Base-by-base conservation (phyloP, 352 stramenopile genomes). In the Thalassiosira ordinaria region DNA sequence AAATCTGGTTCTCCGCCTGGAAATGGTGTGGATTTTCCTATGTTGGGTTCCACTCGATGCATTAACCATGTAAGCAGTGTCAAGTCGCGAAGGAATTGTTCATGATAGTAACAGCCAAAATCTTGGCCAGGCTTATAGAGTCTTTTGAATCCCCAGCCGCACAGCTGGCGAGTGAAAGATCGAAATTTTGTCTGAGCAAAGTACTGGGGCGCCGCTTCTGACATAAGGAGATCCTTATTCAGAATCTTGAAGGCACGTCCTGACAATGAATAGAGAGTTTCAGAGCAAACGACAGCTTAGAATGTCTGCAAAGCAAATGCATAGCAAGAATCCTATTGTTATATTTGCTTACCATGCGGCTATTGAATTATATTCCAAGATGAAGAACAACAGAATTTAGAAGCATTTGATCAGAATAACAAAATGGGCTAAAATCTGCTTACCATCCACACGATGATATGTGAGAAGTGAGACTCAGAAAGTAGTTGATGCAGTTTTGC, bases 151-250 rank as follows among this genome's bases (percentile, higher is more conserved):
- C 73, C 81, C 85, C 85, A 91, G 14, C 78, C 81, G 53, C 70
- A 86, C n/a, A 89, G 63, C 47, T 88, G 77, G 7, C 80, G 33
- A 31, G 55, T 69, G 56, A 79, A 85, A 0, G 51, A 69, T 52
- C 74, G 49, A 57, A 60, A 82, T 41, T 74, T 74, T 3, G 60
- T 56, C 78, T 96, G 93, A 64, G 93, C 94, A 72, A 96, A 96
- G 73, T 96, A 96, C 44, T 91, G 91, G 5, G 95, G 94, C 49
- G 96, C 39, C 0, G 73, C 63, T 31, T 53, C 27, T 24, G 51
- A 26, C 0, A 76, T 33, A 3, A 84, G 44, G 5, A 64, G 13
- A 3, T 73, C 55, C 27, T 73, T 84, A 18, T 76, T 22, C 18
- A 77, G 35, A 13, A 84, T 27, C 33, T 72, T 84, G 16, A 63